phyloP scores from a whole-genome alignment of 805 yeast species.

The Cyberlindnera mrakii region DNA sequence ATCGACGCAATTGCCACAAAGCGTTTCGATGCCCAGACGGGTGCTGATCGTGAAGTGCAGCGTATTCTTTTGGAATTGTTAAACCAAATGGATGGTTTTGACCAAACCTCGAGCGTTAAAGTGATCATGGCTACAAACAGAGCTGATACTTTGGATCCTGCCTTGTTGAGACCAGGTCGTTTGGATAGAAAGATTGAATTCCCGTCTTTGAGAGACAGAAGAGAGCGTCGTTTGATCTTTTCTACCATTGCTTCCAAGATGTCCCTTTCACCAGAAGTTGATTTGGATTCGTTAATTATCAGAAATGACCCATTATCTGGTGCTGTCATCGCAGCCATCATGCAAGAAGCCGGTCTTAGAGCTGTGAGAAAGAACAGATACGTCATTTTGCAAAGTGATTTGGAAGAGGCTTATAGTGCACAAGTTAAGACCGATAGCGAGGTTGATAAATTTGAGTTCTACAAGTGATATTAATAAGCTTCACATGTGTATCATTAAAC shows the following conservation, averaged over 20 bases:
- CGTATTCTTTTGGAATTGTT: slow-evolving; percentile 91
- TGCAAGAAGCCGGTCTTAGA: slow-evolving; percentile 99
- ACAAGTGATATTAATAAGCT: slow-evolving; percentile 47
- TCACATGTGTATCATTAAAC: background rate
- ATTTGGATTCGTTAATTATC: slow-evolving; percentile 86
- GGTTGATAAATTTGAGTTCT: slow-evolving; percentile 96
- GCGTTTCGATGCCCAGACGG: slow-evolving; percentile 99
- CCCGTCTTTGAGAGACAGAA: slow-evolving; percentile 92
- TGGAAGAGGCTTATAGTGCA: slow-evolving; percentile 95
- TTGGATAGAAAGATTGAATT: slow-evolving; percentile 97
- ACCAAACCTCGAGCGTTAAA: slow-evolving; percentile 90
- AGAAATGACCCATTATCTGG: slow-evolving; percentile 97
- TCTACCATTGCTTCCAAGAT: slow-evolving; percentile 93
- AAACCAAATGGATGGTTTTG: slow-evolving; percentile 99
- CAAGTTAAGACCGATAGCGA: slow-evolving; percentile 96
- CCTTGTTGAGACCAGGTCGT: slow-evolving; percentile 96
- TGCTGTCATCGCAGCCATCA: slow-evolving; percentile 95
- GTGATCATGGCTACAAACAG: slow-evolving; percentile 99
- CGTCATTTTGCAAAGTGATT: slow-evolving; percentile 90
- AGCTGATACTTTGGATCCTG: slow-evolving; percentile 99
- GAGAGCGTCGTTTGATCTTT: slow-evolving; percentile 95
- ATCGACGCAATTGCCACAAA: slow-evolving; percentile 98
- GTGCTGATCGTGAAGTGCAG: slow-evolving; percentile 99
- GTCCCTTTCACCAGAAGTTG: slow-evolving; percentile 98
- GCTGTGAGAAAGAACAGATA: slow-evolving; percentile 98